phyloP scores from a whole-genome alignment of 2,329 filamentous ascomycete genomes.

The Ceratocystis ficicola region DNA sequence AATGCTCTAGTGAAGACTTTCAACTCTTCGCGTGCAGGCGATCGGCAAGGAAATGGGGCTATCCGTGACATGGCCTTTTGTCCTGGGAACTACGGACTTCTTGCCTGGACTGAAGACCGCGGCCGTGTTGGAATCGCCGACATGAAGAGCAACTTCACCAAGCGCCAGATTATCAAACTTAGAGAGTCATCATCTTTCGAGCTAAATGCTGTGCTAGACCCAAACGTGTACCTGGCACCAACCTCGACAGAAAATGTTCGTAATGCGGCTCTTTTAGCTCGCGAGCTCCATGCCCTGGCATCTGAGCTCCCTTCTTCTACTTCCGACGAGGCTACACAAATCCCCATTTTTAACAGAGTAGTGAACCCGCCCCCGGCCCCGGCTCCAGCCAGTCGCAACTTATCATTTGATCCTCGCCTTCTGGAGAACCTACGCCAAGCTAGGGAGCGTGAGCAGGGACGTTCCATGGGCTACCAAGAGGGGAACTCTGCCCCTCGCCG shows the following conservation, averaged over 20 bases:
- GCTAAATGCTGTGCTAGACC: background rate
- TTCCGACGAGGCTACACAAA: background rate
- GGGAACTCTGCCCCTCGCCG: background rate
- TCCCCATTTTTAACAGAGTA: too few relatives aligned
- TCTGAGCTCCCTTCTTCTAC: background rate
- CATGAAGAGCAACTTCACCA: conserved; percentile 51
- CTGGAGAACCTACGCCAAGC: background rate
- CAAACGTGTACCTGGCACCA: too few relatives aligned
- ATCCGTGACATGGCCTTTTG: conserved; percentile 87
- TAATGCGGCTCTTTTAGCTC: conserved; percentile 11
- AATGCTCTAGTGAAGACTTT: conserved; percentile 64
- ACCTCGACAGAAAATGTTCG: background rate
- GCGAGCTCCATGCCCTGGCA: conserved; percentile 2
- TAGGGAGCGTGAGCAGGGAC: background rate
- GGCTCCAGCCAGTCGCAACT: too few relatives aligned
- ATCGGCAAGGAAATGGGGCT: conserved; percentile 51
- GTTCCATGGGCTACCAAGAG: background rate
- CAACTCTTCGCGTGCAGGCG: conserved; percentile 59
- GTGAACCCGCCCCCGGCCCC: too few relatives aligned
- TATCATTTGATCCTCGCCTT: background rate
- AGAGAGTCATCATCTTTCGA: conserved; percentile 36
- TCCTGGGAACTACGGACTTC: conserved; percentile 74
- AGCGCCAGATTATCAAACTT: conserved; percentile 57
- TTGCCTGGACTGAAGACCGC: conserved; percentile 89
- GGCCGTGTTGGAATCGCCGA: conserved; percentile 64